phyloP scores from a whole-genome alignment of 108 stramenopile genomes.

The Ochromonas danica region DNA sequence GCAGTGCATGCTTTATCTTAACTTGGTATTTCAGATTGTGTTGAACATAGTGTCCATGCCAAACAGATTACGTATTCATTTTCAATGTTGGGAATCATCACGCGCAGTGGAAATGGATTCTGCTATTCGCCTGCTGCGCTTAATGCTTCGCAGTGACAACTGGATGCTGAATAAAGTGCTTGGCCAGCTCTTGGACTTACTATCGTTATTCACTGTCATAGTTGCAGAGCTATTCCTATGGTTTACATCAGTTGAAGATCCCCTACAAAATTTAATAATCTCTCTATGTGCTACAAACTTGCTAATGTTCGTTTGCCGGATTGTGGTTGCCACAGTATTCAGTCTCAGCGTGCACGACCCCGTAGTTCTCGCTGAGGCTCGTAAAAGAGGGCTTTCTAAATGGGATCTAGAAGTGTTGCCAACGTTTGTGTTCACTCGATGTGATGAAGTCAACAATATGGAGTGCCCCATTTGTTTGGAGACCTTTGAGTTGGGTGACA shows the following conservation, averaged over 20 bases:
- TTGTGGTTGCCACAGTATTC: not conserved
- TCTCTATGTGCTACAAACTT: conserved; percentile 22
- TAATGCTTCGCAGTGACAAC: conserved; percentile 2
- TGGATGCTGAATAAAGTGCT: conserved; percentile 10
- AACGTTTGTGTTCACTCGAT: conserved; percentile 1
- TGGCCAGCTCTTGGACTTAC: not conserved
- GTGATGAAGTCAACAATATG: not conserved
- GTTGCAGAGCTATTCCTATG: not conserved
- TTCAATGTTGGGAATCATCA: conserved; percentile 11
- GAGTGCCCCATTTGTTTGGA: conserved; percentile 28
- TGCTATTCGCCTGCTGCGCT: not conserved
- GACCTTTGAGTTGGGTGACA: conserved; percentile 23
- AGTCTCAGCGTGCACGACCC: not conserved
- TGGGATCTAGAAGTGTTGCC: conserved; percentile 10
- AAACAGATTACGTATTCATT: not conserved
- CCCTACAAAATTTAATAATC: not conserved
- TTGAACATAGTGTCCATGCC: not conserved
- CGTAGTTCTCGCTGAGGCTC: not conserved
- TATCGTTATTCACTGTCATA: not conserved
- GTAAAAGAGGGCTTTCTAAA: conserved; percentile 21
- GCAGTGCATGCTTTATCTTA: not conserved
- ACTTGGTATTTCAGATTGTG: not conserved
- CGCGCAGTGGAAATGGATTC: not conserved
- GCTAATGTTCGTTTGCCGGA: not conserved
- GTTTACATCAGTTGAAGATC: not conserved